These are phyloP conservation scores for Mycena belliarum DNA, from an alignment of 768 basidiomycete species.

Conservation along the genomic window DNA sequence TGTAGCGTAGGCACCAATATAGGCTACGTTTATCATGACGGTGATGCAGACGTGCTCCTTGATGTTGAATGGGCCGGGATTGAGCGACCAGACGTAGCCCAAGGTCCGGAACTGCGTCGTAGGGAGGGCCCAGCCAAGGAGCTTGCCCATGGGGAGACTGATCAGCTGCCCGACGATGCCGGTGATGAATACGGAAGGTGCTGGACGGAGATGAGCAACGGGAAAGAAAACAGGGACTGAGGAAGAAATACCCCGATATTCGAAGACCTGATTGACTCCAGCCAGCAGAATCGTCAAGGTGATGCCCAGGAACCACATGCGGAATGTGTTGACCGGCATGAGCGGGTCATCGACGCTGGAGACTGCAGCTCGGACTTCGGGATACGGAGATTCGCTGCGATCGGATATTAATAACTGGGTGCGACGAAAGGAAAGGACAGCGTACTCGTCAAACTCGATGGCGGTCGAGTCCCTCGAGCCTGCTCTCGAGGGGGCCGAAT, in stretches of 20 bases:
- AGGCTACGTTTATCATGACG: conserved; percentile 75
- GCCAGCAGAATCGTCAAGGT: conserved; percentile 56
- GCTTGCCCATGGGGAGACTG: conserved; percentile 73
- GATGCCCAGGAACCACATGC: conserved; percentile 78
- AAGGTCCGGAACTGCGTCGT: conserved; percentile 62
- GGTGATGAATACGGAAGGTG: conserved; percentile 62
- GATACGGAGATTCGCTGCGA: conserved; percentile 80
- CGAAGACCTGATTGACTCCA: conserved; percentile 50
- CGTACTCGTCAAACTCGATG: conserved; percentile 74
- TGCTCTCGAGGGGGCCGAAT: conserved; percentile 44
- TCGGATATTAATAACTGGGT: conserved; percentile 8
- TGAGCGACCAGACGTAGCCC: conserved; percentile 72
- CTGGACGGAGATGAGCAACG: conserved; percentile 46
- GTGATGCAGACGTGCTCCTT: conserved; percentile 89
- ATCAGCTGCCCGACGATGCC: conserved; percentile 73
- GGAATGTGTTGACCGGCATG: conserved; percentile 81
- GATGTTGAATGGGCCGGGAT: conserved; percentile 84
- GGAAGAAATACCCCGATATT: conserved; percentile 56
- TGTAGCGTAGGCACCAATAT: conserved; percentile 66
- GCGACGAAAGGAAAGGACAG: conserved; percentile 28
- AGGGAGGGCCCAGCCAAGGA: conserved; percentile 66
- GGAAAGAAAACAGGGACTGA: no score
- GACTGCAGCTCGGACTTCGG: conserved; percentile 88
- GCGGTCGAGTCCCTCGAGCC: conserved; percentile 56
- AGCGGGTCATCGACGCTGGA: conserved; percentile 81